Evolutionary conservation across 2,329 filamentous ascomycete species (phyloP).

Genomic region (Grosmannia penicillata): DNA sequence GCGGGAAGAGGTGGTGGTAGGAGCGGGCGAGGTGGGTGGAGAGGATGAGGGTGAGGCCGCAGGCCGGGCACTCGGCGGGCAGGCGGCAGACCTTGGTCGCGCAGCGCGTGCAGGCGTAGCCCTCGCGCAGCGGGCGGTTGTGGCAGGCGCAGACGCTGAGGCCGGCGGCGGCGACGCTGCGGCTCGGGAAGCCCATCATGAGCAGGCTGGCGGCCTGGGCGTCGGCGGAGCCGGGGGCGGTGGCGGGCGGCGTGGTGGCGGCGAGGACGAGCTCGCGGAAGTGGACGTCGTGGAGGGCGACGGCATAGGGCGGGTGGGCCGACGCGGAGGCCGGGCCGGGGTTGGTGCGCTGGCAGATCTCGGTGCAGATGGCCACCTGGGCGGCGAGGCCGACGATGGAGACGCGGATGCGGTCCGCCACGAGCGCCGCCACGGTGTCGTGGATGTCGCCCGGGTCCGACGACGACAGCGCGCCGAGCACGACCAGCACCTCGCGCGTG

Average conservation of each 20-base stretch:
- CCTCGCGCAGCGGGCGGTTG: slow-evolving; percentile 64
- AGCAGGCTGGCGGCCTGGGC: slow-evolving; percentile 46
- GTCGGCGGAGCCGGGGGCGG: slow-evolving; percentile 17
- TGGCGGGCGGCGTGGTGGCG: slow-evolving; percentile 77
- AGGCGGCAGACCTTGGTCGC: slow-evolving; percentile 77
- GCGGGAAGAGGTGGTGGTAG: slow-evolving; percentile 82
- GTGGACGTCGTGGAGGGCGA: slow-evolving; percentile 77
- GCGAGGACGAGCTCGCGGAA: slow-evolving; percentile 81
- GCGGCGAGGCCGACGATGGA: slow-evolving; percentile 82
- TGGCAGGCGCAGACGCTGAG: slow-evolving; percentile 82
- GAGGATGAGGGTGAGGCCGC: slow-evolving; percentile 80
- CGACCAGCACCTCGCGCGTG: slow-evolving; percentile 79
- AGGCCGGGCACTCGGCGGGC: slow-evolving; percentile 81
- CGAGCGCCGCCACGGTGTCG: slow-evolving; percentile 66
- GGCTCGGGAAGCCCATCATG: slow-evolving; percentile 96
- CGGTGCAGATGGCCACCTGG: slow-evolving; percentile 80
- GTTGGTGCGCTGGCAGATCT: slow-evolving; percentile 81
- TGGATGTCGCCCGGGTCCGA: slow-evolving; percentile 93
- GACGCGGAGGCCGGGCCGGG: too few relatives aligned
- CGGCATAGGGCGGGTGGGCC: slow-evolving; percentile 52
- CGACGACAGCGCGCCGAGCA: slow-evolving; percentile 81
- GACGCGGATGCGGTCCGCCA: slow-evolving; percentile 73
- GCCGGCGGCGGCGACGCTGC: slow-evolving; percentile 55
- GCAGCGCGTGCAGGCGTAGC: slow-evolving; percentile 85
- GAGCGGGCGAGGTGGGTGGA: slow-evolving; percentile 88